These are phyloP conservation scores for Ganoderma meredithae DNA, from an alignment of 1,284 basidiomycete species.

Conservation along the genomic window DNA sequence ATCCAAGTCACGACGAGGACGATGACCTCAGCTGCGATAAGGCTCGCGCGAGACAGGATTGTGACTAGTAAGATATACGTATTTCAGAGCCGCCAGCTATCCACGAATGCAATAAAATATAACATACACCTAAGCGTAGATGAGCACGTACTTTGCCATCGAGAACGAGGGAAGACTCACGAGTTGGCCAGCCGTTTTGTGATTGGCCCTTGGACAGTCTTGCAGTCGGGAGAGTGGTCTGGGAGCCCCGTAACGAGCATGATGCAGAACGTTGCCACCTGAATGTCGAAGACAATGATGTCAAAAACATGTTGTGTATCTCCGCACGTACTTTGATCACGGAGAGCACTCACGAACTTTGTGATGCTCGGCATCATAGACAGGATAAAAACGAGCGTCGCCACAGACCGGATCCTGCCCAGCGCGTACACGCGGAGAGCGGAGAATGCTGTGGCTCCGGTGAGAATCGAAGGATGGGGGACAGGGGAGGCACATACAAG, in stretches of 20 bases:
- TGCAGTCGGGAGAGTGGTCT: background rate
- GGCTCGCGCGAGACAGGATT: constrained; percentile 12
- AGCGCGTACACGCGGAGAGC: constrained; percentile 21
- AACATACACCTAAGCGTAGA: background rate
- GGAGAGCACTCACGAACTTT: constrained; percentile 20
- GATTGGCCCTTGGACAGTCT: constrained; percentile 7
- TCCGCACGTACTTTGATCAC: too few species aligned
- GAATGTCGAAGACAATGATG: background rate
- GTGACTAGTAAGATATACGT: constrained; percentile 3
- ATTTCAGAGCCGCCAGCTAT: background rate
- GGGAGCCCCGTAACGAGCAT: background rate
- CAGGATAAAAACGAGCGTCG: constrained; percentile 9
- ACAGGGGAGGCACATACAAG: background rate
- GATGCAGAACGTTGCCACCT: background rate
- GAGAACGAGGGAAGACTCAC: background rate
- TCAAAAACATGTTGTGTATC: background rate
- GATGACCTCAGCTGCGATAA: constrained; percentile 10
- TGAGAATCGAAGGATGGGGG: background rate
- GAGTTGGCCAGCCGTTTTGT: background rate
- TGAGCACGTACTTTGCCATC: background rate
- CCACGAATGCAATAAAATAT: too few species aligned
- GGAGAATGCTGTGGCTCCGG: constrained; percentile 14
- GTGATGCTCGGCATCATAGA: constrained; percentile 11
- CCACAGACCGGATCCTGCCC: background rate
- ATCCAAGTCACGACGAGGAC: constrained; percentile 13